These are phyloP conservation scores for Nidularia sp. DNA, from an alignment of 768 basidiomycete genomes.

Conservation along the genomic window DNA sequence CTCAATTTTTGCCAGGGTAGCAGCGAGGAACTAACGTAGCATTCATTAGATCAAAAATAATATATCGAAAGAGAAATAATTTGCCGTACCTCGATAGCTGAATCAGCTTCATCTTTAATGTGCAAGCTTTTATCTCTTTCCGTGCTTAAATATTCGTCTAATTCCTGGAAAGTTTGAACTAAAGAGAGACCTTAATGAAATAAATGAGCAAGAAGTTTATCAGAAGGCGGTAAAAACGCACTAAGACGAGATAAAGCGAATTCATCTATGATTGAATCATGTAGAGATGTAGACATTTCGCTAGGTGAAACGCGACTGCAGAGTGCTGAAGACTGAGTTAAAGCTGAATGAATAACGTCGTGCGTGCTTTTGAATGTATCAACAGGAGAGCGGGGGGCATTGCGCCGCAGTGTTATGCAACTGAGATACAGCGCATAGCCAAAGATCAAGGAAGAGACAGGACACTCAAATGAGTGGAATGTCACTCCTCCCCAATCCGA, in stretches of 20 bases:
- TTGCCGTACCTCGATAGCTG: no score
- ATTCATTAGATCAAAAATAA: no score
- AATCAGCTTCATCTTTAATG: no score
- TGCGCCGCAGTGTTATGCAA: constrained; percentile 19
- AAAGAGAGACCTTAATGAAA: constrained; percentile 3
- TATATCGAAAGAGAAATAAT: no score
- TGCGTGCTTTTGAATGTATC: constrained; percentile 19
- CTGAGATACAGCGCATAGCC: constrained; percentile 26
- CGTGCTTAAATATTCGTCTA: constrained; percentile 1
- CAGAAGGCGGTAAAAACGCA: no score
- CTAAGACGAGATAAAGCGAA: no score
- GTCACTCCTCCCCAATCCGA: constrained; percentile 12
- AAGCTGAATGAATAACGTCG: constrained; percentile 17
- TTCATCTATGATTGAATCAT: no score
- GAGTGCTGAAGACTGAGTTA: constrained; percentile 17
- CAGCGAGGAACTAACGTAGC: no score
- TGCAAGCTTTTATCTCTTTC: neutral
- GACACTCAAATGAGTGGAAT: constrained; percentile 16
- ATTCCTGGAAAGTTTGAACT: constrained; percentile 2
- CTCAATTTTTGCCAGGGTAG: no score
- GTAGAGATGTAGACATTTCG: constrained; percentile 15
- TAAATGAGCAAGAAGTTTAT: no score
- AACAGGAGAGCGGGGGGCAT: constrained; percentile 12
- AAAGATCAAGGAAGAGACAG: constrained; percentile 19
- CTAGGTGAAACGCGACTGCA: constrained; percentile 19